These are phyloP conservation scores for Citrus sp. DNA, from an alignment of 345 rosid species.

Conservation along the genomic window DNA sequence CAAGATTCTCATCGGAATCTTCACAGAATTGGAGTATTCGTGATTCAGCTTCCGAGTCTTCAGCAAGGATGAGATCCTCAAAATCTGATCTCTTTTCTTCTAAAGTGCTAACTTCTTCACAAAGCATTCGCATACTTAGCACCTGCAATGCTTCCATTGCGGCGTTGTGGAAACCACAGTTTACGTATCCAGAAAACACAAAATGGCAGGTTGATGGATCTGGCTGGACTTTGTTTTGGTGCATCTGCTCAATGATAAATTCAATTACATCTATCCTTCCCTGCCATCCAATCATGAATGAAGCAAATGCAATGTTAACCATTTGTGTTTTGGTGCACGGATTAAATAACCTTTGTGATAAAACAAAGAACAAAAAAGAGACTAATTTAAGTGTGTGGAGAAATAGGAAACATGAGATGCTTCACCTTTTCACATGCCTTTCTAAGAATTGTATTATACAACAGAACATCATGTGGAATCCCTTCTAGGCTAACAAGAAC, in stretches of 20 bases:
- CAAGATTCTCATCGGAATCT: conserved; percentile 36
- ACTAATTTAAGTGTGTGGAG: neutral
- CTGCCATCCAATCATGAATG: conserved; percentile 25
- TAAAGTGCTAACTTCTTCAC: conserved; percentile 29
- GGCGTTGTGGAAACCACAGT: no score
- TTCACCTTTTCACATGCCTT: conserved; percentile 53
- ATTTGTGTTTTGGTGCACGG: neutral
- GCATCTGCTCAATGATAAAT: conserved; percentile 59
- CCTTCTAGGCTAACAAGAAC: conserved; percentile 50
- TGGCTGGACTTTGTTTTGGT: conserved; percentile 50
- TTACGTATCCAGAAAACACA: conserved; percentile 35
- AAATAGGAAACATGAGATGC: neutral
- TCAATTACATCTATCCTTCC: conserved; percentile 65
- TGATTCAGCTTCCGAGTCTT: conserved; percentile 54
- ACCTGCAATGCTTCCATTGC: no score
- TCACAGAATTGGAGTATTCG: conserved; percentile 43
- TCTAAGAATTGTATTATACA: conserved; percentile 62
- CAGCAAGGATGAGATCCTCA: conserved; percentile 49
- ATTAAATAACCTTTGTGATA: neutral
- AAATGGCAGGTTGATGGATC: conserved; percentile 63
- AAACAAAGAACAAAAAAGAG: neutral
- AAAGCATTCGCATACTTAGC: conserved; percentile 56
- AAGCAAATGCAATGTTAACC: conserved; percentile 1
- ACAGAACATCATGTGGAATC: conserved; percentile 41
- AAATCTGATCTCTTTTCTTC: conserved; percentile 41